These are phyloP conservation scores for Podospora pseudopauciseta DNA, from an alignment of 495 filamentous ascomycete genomes.

Conservation along the genomic window DNA sequence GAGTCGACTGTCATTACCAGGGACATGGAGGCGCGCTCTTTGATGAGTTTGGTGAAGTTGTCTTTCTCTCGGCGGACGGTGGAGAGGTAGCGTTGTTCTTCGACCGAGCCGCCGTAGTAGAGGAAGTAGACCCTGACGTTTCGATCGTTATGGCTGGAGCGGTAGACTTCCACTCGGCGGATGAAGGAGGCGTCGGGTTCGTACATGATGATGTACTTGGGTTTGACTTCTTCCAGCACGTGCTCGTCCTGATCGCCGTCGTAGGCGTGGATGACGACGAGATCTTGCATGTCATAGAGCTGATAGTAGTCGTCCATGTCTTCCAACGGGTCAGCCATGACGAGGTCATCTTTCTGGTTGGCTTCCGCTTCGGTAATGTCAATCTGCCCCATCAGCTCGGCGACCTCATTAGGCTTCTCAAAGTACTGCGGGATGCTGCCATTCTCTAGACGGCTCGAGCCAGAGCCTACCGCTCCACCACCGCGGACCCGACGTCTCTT, in stretches of 20 bases:
- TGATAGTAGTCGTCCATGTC: constrained; percentile 90
- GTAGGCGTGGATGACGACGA: constrained; percentile 88
- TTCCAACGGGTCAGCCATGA: constrained; percentile 76
- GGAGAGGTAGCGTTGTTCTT: constrained; percentile 92
- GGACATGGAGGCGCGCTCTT: constrained; percentile 89
- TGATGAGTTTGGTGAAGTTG: constrained; percentile 87
- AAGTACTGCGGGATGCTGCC: constrained; percentile 50
- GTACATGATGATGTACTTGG: constrained; percentile 97
- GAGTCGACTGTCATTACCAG: constrained; percentile 72
- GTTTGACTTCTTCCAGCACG: constrained; percentile 86
- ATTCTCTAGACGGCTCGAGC: constrained; percentile 46
- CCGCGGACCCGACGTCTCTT: constrained; percentile 90
- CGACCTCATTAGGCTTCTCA: constrained; percentile 47
- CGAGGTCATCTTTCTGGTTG: constrained; percentile 64
- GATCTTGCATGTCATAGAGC: constrained; percentile 85
- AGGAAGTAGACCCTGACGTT: constrained; percentile 93
- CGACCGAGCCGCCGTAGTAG: constrained; percentile 91
- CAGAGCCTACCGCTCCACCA: constrained; percentile 56
- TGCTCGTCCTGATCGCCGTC: constrained; percentile 92
- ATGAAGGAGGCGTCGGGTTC: constrained; percentile 96
- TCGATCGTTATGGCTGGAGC: constrained; percentile 84
- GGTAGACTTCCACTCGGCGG: constrained; percentile 89
- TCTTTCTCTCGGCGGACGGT: constrained; percentile 90
- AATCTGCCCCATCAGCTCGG: constrained; percentile 61
- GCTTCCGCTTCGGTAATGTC: constrained; percentile 78